phyloP scores from a whole-genome alignment of 441 rosid genomes.

The Isatis lusitanica region DNA sequence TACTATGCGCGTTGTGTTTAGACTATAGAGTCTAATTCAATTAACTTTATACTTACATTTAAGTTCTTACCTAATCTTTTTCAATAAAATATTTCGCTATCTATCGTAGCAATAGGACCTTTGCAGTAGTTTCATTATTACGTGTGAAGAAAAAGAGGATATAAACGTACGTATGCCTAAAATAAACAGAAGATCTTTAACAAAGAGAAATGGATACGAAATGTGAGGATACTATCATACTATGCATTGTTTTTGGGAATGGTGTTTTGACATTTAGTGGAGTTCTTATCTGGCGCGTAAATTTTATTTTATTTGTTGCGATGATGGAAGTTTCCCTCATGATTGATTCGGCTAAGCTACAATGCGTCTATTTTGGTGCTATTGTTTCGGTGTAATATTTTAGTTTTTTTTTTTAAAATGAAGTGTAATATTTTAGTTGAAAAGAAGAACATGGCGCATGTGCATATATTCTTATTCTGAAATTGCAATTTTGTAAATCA shows the following conservation, averaged over 20 bases:
- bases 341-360: constrained; percentile 28
- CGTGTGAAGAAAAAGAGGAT: background rate
- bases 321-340: constrained; percentile 38
- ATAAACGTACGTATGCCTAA: background rate
- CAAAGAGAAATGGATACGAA: background rate
- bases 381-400: constrained; percentile 6
- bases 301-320: background rate
- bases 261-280: constrained; percentile 11
- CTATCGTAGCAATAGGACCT: background rate
- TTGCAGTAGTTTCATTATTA: background rate
- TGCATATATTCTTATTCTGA: constrained; percentile 21
- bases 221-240: background rate
- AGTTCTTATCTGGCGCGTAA: background rate
- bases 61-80: background rate
- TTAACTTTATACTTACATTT: constrained; percentile 8
- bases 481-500: background rate
- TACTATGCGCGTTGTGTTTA: constrained; percentile 25
- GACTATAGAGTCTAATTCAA: background rate
- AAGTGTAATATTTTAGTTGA: no score
- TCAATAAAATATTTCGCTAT: background rate
- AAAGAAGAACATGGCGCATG: constrained; percentile 38
- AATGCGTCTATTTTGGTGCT: constrained; percentile 8
- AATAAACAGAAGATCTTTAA: background rate
- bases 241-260: constrained; percentile 4
- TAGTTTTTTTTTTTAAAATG: no score